Conservation (phyloP, 805 yeast genomes). For the Saturnispora hagleri region DNA sequence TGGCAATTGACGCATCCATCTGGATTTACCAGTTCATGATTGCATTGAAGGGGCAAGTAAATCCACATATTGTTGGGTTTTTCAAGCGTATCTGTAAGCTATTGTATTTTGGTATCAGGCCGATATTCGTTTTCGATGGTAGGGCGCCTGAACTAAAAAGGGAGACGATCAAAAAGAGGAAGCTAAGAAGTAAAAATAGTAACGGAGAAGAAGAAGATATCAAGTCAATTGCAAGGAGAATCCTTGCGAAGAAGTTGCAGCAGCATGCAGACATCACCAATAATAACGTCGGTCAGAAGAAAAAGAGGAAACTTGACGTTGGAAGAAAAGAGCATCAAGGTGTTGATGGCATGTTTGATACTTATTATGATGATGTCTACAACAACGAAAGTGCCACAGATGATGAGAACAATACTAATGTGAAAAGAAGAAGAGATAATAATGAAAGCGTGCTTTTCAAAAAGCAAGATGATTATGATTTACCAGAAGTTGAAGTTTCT, state of each 20-base stretch:
- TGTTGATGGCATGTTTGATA: conserved; percentile 23
- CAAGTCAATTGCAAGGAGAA: conserved; percentile 64
- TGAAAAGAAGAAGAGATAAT: conserved; percentile 6
- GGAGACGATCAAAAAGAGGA: conserved; percentile 65
- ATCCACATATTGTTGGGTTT: conserved; percentile 91
- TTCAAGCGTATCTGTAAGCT: conserved; percentile 88
- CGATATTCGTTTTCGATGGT: conserved; percentile 92
- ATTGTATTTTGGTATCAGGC: conserved; percentile 75
- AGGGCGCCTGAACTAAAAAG: conserved; percentile 82
- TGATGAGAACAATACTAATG: not conserved
- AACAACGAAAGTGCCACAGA: conserved; percentile 12
- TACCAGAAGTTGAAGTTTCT: conserved; percentile 57
- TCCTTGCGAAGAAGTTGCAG: conserved; percentile 75
- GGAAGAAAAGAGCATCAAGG: not conserved
- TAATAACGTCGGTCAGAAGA: not conserved
- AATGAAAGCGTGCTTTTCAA: conserved; percentile 31
- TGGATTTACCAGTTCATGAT: conserved; percentile 97
- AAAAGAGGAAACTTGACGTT: not conserved
- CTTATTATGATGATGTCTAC: conserved; percentile 30
- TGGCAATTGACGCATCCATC: conserved; percentile 97
- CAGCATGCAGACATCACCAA: conserved; percentile 31
- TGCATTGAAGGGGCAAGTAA: conserved; percentile 83
- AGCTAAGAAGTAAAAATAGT: conserved; percentile 35
- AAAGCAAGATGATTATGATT: conserved; percentile 72
- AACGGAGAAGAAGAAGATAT: conserved; percentile 57